Evolutionary conservation across 2,329 filamentous ascomycete species (phyloP).

Genomic region (Purpureocillium takamizusanense): DNA sequence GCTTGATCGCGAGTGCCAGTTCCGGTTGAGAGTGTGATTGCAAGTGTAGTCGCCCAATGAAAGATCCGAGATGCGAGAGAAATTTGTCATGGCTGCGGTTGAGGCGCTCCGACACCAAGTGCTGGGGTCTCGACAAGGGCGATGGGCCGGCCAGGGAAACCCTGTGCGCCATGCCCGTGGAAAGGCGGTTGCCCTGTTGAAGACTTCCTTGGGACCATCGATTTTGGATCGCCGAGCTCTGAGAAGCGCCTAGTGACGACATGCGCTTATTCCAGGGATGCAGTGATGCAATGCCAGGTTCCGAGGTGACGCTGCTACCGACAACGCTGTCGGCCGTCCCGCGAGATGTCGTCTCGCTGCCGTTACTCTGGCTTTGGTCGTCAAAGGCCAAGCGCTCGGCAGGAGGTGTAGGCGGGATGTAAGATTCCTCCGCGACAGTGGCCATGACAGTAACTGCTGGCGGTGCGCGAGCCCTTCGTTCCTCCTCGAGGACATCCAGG

Average conservation of each 20-base stretch:
- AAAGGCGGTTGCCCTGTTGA: slow-evolving; percentile 34
- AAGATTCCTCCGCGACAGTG: slow-evolving; percentile 48
- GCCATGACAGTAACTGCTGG: slow-evolving; percentile 51
- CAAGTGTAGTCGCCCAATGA: slow-evolving; percentile 81
- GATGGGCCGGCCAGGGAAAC: slow-evolving; percentile 67
- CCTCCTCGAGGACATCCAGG: slow-evolving; percentile 72
- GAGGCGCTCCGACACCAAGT: slow-evolving; percentile 76
- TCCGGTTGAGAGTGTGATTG: slow-evolving; percentile 87
- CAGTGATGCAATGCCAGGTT: slow-evolving; percentile 17
- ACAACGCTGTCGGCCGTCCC: slow-evolving; percentile 20
- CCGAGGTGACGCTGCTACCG: slow-evolving; percentile 23
- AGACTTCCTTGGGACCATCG: slow-evolving; percentile 27
- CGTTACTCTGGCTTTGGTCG: slow-evolving; percentile 19
- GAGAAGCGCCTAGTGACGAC: slow-evolving; percentile 32
- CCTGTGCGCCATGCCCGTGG: slow-evolving; percentile 57
- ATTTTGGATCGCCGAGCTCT: slow-evolving; percentile 18
- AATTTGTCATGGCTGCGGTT: slow-evolving; percentile 78
- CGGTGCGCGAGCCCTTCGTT: slow-evolving; percentile 38
- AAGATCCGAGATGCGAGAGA: slow-evolving; percentile 81
- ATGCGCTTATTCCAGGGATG: slow-evolving; percentile 34
- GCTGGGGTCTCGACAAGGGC: slow-evolving; percentile 52
- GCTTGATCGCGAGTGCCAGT: slow-evolving; percentile 70
- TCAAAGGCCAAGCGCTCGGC: slow-evolving; percentile 46
- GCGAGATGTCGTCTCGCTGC: slow-evolving; percentile 31
- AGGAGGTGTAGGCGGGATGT: slow-evolving; percentile 54